Evolutionary conservation across 495 filamentous ascomycete species (phyloP), one percentile per base, ranked within the genome.

Genomic region (Daldinia vernicosa): DNA sequence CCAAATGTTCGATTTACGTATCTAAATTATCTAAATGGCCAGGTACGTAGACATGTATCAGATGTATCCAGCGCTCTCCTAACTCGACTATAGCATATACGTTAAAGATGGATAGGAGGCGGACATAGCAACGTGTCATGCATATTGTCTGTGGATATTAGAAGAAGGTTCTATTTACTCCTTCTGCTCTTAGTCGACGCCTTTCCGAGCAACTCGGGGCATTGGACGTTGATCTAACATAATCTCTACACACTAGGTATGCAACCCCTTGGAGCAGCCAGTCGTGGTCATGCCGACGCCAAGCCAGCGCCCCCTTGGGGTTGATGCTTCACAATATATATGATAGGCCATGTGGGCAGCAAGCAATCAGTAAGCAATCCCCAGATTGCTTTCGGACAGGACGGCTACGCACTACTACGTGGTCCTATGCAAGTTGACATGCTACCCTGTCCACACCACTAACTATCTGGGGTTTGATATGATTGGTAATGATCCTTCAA

Each of bases 1-100:
- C n/a, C 70, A 73, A 68, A 69, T 65, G 58, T 69, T 66, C 61
- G 55, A 73, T 66, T 51, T 62, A n/a, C n/a, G n/a, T n/a, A n/a
- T n/a, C n/a, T n/a, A n/a, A n/a, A n/a, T n/a, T n/a, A 15, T 30
- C 9, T 56, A 40, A 66, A 59, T 54, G 65, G 66, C 32, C 27
- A 33, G 1, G 9, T 33, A 9, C 6, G 1, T 27, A 27, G 1
- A 4, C 4, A 27, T 1, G 4, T 27, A 27, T 4, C 26, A 2
- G 4, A 33, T 35, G 12, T 35, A 24, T 30, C 55, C 59, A 35
- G 51, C 39, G 28, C 11, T 59, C 55, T 53, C 61, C 19, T 40
- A 26, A 6, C 40, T 43, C 51, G 45, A 26, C 43, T 6, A 33
- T 17, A 59, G 22, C 40, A 35, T 62, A 59, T 65, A 27, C 14